Evolutionary conservation across 2,329 filamentous ascomycete genomes (phyloP), one percentile per base, ranked within the genome.

Genomic region (Chaetothyriales sp.): DNA sequence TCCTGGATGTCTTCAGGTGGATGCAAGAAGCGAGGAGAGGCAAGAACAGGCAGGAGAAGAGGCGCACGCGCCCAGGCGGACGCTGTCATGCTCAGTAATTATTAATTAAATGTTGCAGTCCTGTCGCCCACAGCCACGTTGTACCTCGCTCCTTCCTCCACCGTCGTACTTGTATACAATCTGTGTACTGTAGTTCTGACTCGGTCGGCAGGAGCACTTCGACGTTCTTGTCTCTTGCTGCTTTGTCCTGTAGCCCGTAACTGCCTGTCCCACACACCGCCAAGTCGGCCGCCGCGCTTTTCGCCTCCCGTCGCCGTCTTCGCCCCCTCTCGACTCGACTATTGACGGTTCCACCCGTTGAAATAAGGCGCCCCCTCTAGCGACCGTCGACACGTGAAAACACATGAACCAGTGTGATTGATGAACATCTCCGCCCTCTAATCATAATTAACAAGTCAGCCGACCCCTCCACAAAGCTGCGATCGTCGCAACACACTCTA

Each of bases 361-460:
- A 15, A 15, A 12, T 10, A 15, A 39, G 32, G 10, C 32, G 32
- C 10, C 32, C 32, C 32, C 32, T 25, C 22, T 6, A 25, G 3
- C 22, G 22, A 39, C 10, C 32, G 12, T 39, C 32, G 32, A 39
- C 32, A 39, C 32, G 32, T 39, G 32, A 39, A 39, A 39, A 15
- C 32, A 15, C 15, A 10, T 10, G 10, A 15, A 39, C 15, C 32
- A 39, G 10, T 15, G 32, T 39, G 10, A 39, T 39, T 39, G 10
- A 39, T 39, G 32, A 39, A 15, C 10, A 12, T 39, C 32, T 39
- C 32, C 32, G 32, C 15, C 32, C 32, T 60, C 75, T 74, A 18
- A 68, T 85, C 63, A 87, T 86, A 67, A 90, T 96, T 66, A 95
- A 90, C 74, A 95, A 94, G 74, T 89, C 95, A 52, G 92, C 92